Evolutionary conservation across 257 asterid genomes (phyloP), one percentile per base, ranked within the genome.

Genomic region (Paraleonurus japonicus): DNA sequence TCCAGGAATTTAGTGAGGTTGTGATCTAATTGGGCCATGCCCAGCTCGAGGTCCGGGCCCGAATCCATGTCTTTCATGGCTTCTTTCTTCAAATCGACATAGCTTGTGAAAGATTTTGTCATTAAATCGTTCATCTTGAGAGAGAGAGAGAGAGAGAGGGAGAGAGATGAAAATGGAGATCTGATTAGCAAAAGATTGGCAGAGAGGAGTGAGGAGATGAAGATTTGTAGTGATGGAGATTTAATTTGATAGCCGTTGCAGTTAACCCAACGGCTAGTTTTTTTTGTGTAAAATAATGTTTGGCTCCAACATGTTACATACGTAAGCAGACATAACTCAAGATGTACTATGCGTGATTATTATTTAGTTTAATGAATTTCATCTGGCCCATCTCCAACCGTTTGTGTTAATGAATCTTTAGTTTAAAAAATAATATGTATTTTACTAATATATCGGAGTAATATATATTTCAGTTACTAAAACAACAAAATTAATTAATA

Each of bases 41-140:
- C 97, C 83, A 92, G 51, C 35, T 89, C 97, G 47, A 93, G 81
- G 48, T 93, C 92, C 10, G 80, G 79, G 10, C 85, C 87, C 19
- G 79, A 65, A 13, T 82, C 86, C 0, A 74, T 75, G 26, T 92
- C 98, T 79, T 85, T 90, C 90, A 88, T 81, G 43, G 96, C 95
- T 68, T 85, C 92, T 71, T 89, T 90, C 82, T 89, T 93, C 7
- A 93, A 85, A 80, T 93, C 96, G 2, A 87, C 90, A 12, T 93
- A 93, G 91, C 89, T 93, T 10, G 94, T 85, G 92, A 93, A 90
- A 10, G 97, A 93, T 71, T 93, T 93, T 23, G 97, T 93, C 97
- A 93, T 90, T 64, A 93, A 65, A 78, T 90, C 97, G 75, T 93
- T 90, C 98, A 93, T 93, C 74, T 83, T 88, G 80, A 50, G 48